Conservation (phyloP, 164 flowering plant species). For the Litsea cubeba region DNA sequence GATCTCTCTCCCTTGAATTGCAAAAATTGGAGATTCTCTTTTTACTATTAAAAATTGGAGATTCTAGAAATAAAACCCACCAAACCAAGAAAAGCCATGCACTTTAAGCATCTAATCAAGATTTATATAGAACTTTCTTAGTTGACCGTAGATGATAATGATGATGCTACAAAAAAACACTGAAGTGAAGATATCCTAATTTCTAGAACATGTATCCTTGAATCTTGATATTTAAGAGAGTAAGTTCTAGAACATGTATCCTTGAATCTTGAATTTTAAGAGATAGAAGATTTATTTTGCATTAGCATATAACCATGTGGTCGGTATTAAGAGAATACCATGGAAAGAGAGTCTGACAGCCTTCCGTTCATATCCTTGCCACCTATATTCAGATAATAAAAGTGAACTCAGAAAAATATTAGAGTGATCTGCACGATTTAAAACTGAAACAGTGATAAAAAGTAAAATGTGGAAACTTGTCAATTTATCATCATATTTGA, state of each 20-base stretch:
- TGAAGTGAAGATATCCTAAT: no score
- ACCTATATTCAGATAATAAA: slow-evolving; percentile 18
- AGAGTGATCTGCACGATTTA: not conserved
- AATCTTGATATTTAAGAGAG: not conserved
- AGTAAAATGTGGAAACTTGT: no score
- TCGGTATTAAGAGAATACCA: slow-evolving; percentile 8
- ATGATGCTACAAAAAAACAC: no score
- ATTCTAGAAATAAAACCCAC: no score
- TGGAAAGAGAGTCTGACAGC: slow-evolving; percentile 24
- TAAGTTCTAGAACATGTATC: no score
- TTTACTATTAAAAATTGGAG: no score
- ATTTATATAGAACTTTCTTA: no score
- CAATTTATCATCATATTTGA: not conserved
- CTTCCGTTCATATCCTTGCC: slow-evolving; percentile 21
- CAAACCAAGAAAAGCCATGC: no score
- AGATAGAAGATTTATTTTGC: not conserved
- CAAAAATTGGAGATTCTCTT: no score
- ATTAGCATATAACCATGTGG: not conserved
- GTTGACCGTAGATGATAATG: no score
- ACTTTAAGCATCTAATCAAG: no score
- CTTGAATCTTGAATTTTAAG: not conserved
- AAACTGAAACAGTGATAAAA: not conserved
- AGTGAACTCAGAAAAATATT: slow-evolving; percentile 2
- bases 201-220: not conserved
- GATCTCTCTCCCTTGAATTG: no score